Evolutionary conservation across 1,284 basidiomycete species (phyloP), one percentile per base, ranked within the genome.

Genomic region (Ustanciosporium gigantosporum): DNA sequence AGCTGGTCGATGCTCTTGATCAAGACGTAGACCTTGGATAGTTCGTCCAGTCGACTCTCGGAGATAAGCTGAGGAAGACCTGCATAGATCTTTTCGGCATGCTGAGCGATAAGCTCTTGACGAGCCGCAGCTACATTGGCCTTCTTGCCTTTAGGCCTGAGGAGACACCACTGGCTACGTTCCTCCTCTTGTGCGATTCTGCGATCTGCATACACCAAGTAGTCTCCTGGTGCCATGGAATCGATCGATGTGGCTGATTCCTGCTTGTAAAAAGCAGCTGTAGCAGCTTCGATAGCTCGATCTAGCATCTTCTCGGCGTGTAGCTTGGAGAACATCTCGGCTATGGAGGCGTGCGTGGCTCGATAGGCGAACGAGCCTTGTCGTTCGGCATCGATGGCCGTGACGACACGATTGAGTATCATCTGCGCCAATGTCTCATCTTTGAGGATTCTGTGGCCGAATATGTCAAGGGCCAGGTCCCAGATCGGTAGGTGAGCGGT

Each of bases 391-490:
- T 70, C 45, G 50, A 72, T 13, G 14, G 53, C 53, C 23, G 50
- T 41, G 3, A 47, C 36, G 32, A 68, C 48, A 9, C 49, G 39
- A 7, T 24, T 35, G 15, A 68, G 36, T 14, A 52, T 42, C 45
- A 57, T 44, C n/a, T 24, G 16, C 11, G 44, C 31, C 7, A 73
- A 48, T 2, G 36, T 27, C 7, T 29, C 45, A 25, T 68, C 60
- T n/a, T 66, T 40, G 25, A 68, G 23, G 31, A 73, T 39, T 24
- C 46, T 39, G 42, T 71, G 55, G 36, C 52, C 65, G 31, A 71
- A 67, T 13, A 62, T 47, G 31, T 70, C 67, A 19, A 71, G 46
- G 31, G 56, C 50, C 7, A 73, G 57, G 2, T 72, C 58, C 50
- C 55, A 56, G 21, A 64, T 52, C 24, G 48, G 37, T 16, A 57